Evolutionary conservation across 495 filamentous ascomycete species (phyloP).

Genomic region (Rusavskia elegans): DNA sequence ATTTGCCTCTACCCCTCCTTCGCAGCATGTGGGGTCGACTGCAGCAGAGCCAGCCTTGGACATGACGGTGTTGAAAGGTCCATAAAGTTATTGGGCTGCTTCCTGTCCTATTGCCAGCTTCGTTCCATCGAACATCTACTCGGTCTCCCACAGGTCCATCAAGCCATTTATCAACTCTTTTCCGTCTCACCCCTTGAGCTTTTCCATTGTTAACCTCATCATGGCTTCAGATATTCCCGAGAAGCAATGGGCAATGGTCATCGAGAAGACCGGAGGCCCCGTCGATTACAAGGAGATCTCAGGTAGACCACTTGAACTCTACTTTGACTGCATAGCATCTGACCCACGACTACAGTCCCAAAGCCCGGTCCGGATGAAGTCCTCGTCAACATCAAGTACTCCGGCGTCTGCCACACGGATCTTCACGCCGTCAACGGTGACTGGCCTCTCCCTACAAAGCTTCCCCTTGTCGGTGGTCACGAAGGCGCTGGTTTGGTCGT

Average conservation of each 20-base stretch:
- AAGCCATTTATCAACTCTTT: not conserved
- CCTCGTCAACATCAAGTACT: slow-evolving; percentile 80
- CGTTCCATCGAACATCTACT: not conserved
- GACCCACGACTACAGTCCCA: slow-evolving; percentile 30
- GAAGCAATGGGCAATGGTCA: slow-evolving; percentile 76
- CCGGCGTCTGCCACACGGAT: slow-evolving; percentile 86
- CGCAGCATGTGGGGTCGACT: not conserved
- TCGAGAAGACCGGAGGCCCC: slow-evolving; percentile 60
- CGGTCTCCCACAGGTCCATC: not conserved
- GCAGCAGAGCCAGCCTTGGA: not conserved
- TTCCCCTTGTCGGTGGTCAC: slow-evolving; percentile 85
- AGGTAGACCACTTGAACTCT: not conserved
- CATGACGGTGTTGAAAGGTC: not conserved
- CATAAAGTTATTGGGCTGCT: not conserved
- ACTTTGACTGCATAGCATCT: not conserved
- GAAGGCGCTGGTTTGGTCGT: slow-evolving; percentile 82
- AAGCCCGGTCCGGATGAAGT: slow-evolving; percentile 76
- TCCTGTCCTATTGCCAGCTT: not conserved
- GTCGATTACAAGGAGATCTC: slow-evolving; percentile 63
- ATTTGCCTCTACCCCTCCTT: not conserved
- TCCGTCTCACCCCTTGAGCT: no score
- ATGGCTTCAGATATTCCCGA: slow-evolving; percentile 35
- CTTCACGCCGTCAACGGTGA: slow-evolving; percentile 75
- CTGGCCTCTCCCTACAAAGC: slow-evolving; percentile 67
- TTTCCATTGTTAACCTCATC: not conserved